phyloP scores from a whole-genome alignment of 176 grass and related monocot genomes.

The Carex parvula region DNA sequence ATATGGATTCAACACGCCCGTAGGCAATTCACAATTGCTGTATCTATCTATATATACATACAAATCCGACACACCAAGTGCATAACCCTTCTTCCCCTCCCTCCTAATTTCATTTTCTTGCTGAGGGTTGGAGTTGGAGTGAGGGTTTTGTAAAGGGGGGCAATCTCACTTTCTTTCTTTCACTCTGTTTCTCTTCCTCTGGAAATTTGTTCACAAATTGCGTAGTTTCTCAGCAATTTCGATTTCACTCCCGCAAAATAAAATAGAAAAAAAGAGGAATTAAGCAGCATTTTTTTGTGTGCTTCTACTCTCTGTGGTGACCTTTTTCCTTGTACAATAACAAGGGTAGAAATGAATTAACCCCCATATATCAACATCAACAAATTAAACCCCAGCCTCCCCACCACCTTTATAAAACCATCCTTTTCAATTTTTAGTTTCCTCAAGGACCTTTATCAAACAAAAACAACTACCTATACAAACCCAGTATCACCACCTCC shows the following conservation, averaged over 20 bases:
- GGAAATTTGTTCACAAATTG: background rate
- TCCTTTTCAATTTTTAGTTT: constrained; percentile 8
- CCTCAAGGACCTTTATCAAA: background rate
- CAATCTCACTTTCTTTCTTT: background rate
- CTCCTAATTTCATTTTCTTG: background rate
- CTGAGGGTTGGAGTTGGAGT: background rate
- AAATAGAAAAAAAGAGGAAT: no score
- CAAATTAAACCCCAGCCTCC: background rate
- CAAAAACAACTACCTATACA: background rate
- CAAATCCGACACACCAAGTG: background rate
- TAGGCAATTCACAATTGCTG: background rate
- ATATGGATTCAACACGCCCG: no score
- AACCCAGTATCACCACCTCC: background rate
- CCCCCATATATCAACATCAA: background rate
- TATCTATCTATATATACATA: background rate
- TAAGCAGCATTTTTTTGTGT: background rate
- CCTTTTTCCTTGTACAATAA: constrained; percentile 1
- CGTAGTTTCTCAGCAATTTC: background rate
- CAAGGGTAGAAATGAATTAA: background rate
- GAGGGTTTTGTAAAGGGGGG: background rate
- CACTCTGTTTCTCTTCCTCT: constrained; percentile 6
- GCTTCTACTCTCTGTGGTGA: background rate
- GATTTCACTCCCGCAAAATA: constrained; percentile 3
- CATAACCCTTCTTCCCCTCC: background rate
- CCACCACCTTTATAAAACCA: constrained; percentile 9